Evolutionary conservation across 352 stramenopile species (phyloP).

Genomic region (Aphanomyces cochlioides): DNA sequence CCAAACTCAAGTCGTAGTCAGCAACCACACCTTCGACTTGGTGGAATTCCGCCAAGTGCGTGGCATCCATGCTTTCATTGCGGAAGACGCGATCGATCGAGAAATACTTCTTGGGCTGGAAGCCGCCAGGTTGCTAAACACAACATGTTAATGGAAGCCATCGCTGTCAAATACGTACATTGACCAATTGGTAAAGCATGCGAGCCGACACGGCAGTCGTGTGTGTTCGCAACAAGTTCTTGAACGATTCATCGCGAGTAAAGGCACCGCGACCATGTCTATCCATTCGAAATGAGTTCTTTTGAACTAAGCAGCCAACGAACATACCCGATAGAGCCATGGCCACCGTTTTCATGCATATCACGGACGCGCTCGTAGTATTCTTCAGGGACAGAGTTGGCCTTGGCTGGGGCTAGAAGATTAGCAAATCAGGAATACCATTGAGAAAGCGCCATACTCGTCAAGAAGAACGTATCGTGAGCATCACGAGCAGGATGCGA

Average conservation of each 20-base stretch:
- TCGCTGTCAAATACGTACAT: constrained; percentile 32
- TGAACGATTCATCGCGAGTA: constrained; percentile 95
- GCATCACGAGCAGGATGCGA: constrained; percentile 98
- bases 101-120: constrained; percentile 98
- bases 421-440: background rate
- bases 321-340: constrained; percentile 94
- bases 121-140: constrained; percentile 87
- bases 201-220: constrained; percentile 98
- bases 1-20: constrained; percentile 98
- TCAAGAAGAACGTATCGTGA: constrained; percentile 99
- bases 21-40: constrained; percentile 99
- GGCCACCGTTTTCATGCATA: constrained; percentile 97
- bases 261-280: constrained; percentile 82
- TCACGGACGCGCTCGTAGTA: constrained; percentile 98
- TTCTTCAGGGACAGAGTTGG: constrained; percentile 92
- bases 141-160: constrained; percentile 21
- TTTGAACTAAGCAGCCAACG: background rate
- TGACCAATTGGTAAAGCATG: constrained; percentile 98
- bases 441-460: constrained; percentile 48
- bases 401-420: constrained; percentile 60
- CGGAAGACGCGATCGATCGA: constrained; percentile 99
- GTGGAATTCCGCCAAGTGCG: constrained; percentile 99
- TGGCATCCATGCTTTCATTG: constrained; percentile 99
- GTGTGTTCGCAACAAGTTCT: constrained; percentile 99
- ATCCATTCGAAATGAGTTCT: constrained; percentile 10